phyloP scores from a whole-genome alignment of 306 rosid genomes.

The Astragalus membranaceus region DNA sequence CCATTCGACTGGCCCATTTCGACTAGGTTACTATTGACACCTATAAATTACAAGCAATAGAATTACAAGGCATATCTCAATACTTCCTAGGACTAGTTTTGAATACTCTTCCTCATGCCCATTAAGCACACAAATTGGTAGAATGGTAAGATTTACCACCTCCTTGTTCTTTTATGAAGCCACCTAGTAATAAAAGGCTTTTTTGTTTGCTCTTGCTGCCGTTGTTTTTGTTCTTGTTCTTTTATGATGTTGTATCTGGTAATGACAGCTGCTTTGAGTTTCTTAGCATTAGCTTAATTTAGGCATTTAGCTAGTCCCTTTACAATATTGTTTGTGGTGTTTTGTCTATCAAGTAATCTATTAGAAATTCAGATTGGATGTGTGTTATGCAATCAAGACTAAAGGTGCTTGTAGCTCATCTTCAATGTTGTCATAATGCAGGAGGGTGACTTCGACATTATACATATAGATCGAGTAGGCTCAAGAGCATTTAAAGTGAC shows the following conservation, averaged over 20 bases:
- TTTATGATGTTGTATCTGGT: neutral
- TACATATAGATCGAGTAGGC: constrained; percentile 25
- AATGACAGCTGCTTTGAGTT: neutral
- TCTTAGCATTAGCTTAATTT: neutral
- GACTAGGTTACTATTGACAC: no score
- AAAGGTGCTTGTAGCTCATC: neutral
- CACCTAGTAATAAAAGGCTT: neutral
- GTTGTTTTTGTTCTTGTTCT: neutral
- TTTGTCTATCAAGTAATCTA: no score
- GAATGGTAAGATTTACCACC: constrained; percentile 51
- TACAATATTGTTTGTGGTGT: no score
- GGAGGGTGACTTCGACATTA: constrained; percentile 42
- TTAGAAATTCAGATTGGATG: no score
- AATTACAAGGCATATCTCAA: no score
- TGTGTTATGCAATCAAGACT: neutral
- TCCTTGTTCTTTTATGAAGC: neutral
- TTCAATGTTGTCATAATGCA: neutral
- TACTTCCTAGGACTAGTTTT: constrained; percentile 60
- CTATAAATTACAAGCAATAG: no score
- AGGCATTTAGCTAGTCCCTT: no score
- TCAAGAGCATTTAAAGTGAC: constrained; percentile 25
- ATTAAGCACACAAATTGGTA: constrained; percentile 57
- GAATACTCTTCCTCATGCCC: constrained; percentile 84
- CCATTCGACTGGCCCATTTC: no score
- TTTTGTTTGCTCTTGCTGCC: neutral